Base-by-base conservation (phyloP, 768 basidiomycete genomes). In the Porpolomopsis calyptriformis region DNA sequence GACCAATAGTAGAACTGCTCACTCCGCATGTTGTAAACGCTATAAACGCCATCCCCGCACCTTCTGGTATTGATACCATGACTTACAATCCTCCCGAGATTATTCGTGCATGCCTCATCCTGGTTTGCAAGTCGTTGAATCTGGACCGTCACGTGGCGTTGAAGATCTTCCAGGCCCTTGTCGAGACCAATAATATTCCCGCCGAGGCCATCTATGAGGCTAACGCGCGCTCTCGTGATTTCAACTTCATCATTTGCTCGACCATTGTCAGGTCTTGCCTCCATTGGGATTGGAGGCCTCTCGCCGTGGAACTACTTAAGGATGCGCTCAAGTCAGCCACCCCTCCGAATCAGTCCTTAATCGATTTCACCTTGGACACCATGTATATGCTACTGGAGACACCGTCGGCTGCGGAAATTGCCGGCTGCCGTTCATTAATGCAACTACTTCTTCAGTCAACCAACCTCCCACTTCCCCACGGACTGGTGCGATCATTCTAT, bases 201-300 rank as follows among this genome's bases (percentile, higher is more conserved):
- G 46, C 65, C 1, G 68, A 72, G 45, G 70, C 74, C 2, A 58
- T 80, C 31, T 58, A 64, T 9, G 57, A 60, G 34, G 54, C 64
- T 11, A 66, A 72, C 31, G 55, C 55, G 25, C 50, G 59, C n/a
- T 56, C 62, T 11, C 57, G 62, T 1, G 66, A 76, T 50, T 69
- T 77, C 40, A 56, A 61, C 18, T 59, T 71, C 16, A 72, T 81
- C 43, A 61, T 82, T 19, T 62, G 65, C 19, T 64, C 71, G 20
- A 67, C 74, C 10, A 56, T 81, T 26, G 65, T 74, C 8, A 69
- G 70, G 37, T 66, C 80, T 5, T 72, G 75, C 50, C 53, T 78
- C 31, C 64, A 72, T 50, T 80, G 76, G 74, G 63, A 70, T 34
- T 80, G 75, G 76, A 61, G 64, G 40, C 45, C 54, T 22, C 62